Evolutionary conservation across 306 rosid genomes (phyloP), one percentile per base, ranked within the genome.

Genomic region (Corylus avellana): DNA sequence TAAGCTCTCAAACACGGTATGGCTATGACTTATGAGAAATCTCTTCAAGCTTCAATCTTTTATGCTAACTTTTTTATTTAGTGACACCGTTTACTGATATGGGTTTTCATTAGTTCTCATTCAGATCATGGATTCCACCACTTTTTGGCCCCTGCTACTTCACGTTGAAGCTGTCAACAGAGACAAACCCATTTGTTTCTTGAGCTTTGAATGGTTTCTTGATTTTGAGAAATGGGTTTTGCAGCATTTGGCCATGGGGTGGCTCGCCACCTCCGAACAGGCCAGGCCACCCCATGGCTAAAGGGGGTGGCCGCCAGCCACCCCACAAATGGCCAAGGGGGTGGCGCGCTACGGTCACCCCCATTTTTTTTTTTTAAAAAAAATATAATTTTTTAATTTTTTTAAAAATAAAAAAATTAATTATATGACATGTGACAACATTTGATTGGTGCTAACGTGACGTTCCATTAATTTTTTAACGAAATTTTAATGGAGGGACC

Each of bases 51-150:
- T 72, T 81, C 86, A 80, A 57, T 83, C 75, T 75, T 22, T 79
- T 70, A 59, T 29, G 37, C 87, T 70, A n/a, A 50, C 73, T 14
- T 63, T 59, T 79, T 78, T 74, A 85, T 73, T 44, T 49, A 12
- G 37, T 75, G 72, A 13, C 79, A 72, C 77, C 77, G 29, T 49
- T 80, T 66, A 73, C 88, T 85, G 87, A 85, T 90, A 89, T 86
- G 73, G 61, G 39, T 86, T 54, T 79, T 73, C 83, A 14, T 14
- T 64, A 44, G 54, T 76, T 84, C 72, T 79, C 67, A 25, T 81
- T 56, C 85, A 74, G 83, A 86, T 89, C 83, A 64, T 22, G 55
- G 13, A 9, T 48, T 67, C 83, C 25, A 79, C 56, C 56, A 17
- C 25, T 78, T 80, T 62, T 75, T 58, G 57, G 70, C 58, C 75